Evolutionary conservation across 2,329 filamentous ascomycete genomes (phyloP).

Genomic region (Pyrenophora seminiperda): DNA sequence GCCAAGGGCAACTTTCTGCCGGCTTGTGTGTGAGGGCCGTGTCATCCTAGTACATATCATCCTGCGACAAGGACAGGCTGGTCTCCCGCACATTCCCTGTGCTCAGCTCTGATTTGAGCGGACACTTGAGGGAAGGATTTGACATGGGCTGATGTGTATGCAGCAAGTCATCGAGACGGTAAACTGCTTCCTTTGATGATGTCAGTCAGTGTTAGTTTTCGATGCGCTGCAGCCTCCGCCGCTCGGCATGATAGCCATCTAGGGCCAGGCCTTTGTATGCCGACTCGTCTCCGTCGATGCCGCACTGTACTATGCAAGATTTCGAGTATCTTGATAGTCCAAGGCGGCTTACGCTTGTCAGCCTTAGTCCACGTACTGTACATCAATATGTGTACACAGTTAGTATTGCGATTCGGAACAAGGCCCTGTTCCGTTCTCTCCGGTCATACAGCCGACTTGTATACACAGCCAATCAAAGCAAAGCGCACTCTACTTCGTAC

Average conservation of each 20-base stretch:
- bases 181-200: constrained; percentile 31
- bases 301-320: background rate
- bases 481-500: background rate
- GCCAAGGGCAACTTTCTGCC: constrained; percentile 30
- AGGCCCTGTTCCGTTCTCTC: too few relatives aligned
- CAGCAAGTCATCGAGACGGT: constrained; percentile 33
- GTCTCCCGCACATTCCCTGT: constrained; percentile 41
- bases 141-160: constrained; percentile 47
- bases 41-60: constrained; percentile 37
- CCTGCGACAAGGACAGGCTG: constrained; percentile 35
- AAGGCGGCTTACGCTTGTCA: too few relatives aligned
- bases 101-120: constrained; percentile 38
- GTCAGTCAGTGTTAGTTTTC: constrained; percentile 34
- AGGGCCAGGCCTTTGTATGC: constrained; percentile 13
- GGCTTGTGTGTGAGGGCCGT: constrained; percentile 39
- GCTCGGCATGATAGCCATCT: constrained; percentile 23
- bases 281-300: background rate
- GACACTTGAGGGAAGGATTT: constrained; percentile 37
- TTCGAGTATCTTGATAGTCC: too few relatives aligned
- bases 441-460: too few relatives aligned
- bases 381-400: too few relatives aligned
- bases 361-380: too few relatives aligned
- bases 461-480: background rate
- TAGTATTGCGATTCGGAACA: too few relatives aligned
- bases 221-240: constrained; percentile 26